A percentile compares a stretch with the other conserved stretches of the same genome.
Evolutionary conservation across 441 rosid genomes (phyloP).

Genomic region (Kokia cookei): DNA sequence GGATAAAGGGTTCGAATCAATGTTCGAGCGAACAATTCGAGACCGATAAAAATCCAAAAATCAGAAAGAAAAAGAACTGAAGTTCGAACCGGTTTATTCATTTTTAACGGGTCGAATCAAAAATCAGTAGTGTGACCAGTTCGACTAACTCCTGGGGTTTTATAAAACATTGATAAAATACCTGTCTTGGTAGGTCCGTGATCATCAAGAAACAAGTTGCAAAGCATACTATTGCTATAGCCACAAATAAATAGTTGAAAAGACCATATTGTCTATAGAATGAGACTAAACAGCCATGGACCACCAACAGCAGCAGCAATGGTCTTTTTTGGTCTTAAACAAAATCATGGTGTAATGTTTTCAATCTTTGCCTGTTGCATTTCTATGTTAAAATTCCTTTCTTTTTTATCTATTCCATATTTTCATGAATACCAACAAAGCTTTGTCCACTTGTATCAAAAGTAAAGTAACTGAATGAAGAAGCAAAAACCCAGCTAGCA

Average conservation of each 20-base stretch:
- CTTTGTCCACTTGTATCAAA: not conserved
- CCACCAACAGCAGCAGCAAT: not conserved
- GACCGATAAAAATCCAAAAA: no score
- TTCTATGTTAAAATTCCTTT: not conserved
- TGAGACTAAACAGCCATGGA: not conserved
- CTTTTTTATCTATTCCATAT: not conserved
- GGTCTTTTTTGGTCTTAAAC: not conserved
- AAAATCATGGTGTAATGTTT: no score
- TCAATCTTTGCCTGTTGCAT: not conserved
- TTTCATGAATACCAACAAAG: not conserved
- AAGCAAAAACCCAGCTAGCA: not conserved
- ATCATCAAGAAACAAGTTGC: not conserved
- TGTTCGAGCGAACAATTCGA: no score
- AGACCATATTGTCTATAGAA: not conserved
- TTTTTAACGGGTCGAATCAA: no score
- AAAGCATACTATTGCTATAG: not conserved
- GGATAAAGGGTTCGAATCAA: no score
- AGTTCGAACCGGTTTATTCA: no score
- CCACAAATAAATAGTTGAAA: not conserved
- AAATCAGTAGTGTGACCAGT: no score
- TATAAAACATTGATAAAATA: no score
- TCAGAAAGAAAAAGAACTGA: no score
- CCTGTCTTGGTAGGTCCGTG: not conserved
- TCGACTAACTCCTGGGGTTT: no score
- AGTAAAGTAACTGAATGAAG: not conserved